phyloP scores from a whole-genome alignment of 352 stramenopile species.

The Phytophthora fragariae region DNA sequence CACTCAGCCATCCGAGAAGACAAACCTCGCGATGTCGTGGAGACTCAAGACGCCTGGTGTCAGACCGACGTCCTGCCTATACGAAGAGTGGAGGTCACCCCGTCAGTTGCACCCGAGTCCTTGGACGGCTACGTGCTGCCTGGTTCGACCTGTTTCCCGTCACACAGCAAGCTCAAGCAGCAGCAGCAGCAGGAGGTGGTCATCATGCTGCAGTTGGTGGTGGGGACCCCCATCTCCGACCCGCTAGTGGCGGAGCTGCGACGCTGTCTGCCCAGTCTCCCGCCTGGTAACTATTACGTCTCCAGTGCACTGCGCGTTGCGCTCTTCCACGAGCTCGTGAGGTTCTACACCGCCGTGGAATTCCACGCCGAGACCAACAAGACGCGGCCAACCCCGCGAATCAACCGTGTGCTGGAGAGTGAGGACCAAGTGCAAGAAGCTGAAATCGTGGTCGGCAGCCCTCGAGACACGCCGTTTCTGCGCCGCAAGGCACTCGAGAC shows the following conservation, averaged over 20 bases:
- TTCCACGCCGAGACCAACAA: constrained; percentile 6
- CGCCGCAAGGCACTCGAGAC: constrained; percentile 69
- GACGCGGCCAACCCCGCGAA: constrained; percentile 5
- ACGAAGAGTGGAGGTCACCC: constrained; percentile 19
- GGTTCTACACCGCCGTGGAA: constrained; percentile 58
- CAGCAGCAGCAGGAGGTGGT: constrained; percentile 19
- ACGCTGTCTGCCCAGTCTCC: constrained; percentile 53
- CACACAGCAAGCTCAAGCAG: background rate
- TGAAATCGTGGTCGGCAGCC: constrained; percentile 66
- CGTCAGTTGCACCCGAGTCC: constrained; percentile 38
- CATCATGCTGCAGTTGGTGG: constrained; percentile 44
- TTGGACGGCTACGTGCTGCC: constrained; percentile 58
- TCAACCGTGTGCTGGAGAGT: background rate
- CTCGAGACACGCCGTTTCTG: constrained; percentile 75
- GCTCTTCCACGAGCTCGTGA: constrained; percentile 61
- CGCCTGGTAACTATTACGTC: constrained; percentile 59
- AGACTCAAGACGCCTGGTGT: constrained; percentile 5
- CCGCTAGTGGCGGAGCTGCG: constrained; percentile 59
- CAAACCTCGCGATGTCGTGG: constrained; percentile 10
- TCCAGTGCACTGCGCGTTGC: constrained; percentile 49
- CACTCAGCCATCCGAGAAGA: constrained; percentile 54
- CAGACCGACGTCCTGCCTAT: constrained; percentile 40
- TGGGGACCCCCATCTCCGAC: constrained; percentile 51
- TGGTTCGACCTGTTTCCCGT: constrained; percentile 28
- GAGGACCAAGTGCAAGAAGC: constrained; percentile 26